Evolutionary conservation across 148 eudicot genomes (phyloP).

Genomic region (Vaccinium macrocarpon): DNA sequence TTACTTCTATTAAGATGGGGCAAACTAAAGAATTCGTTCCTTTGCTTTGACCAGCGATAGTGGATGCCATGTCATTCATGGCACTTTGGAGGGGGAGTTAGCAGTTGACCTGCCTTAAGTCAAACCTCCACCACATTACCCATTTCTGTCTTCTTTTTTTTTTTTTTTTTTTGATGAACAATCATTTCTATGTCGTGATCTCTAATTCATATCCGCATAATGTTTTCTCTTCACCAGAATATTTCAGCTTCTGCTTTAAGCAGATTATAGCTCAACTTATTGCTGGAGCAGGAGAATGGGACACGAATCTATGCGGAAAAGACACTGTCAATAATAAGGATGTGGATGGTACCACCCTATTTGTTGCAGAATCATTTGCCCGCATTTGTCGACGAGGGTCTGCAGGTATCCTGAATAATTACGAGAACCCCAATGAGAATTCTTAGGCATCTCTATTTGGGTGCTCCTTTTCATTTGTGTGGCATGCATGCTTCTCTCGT

Average conservation of each 20-base stretch:
- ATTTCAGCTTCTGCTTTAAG: conserved; percentile 63
- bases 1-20: not conserved
- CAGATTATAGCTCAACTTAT: conserved; percentile 60
- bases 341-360: conserved; percentile 42
- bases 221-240: conserved; percentile 41
- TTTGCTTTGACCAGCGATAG: not conserved
- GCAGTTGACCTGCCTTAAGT: conserved; percentile 1
- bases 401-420: conserved; percentile 49
- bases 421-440: not conserved
- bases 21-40: not conserved
- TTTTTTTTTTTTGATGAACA: too few relatives aligned
- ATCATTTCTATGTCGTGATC: not conserved
- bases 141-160: too few relatives aligned
- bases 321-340: conserved; percentile 22
- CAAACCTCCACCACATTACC: not conserved
- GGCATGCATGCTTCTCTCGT: conserved; percentile 1
- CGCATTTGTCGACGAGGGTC: conserved; percentile 93
- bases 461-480: not conserved
- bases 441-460: not conserved
- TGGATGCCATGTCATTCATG: not conserved
- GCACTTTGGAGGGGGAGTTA: conserved; percentile 5
- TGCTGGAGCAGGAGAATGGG: conserved; percentile 60
- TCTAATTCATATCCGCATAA: not conserved
- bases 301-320: conserved; percentile 25
- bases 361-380: conserved; percentile 71